Evolutionary conservation across 139 green algal species (phyloP).

Genomic region (Edaphochlamys debaryana): DNA sequence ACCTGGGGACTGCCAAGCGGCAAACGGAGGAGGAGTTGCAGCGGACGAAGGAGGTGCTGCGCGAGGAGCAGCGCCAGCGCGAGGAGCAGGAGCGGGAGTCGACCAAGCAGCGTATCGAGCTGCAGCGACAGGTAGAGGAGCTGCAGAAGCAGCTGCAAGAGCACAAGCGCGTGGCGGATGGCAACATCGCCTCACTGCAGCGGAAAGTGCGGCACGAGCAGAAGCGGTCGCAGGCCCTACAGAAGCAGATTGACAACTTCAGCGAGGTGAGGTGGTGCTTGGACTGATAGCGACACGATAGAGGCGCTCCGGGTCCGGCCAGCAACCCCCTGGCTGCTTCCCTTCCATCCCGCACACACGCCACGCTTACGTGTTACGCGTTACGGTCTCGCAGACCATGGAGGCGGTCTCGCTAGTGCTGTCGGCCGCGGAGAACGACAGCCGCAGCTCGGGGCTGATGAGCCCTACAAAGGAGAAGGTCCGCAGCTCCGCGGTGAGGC

Average conservation of each 20-base stretch:
- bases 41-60: no score
- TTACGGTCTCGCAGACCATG: conserved; percentile 9
- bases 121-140: not conserved
- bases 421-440: conserved; percentile 4
- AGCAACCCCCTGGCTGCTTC: not conserved
- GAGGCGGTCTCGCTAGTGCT: conserved; percentile 18
- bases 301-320: no score
- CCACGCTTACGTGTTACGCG: not conserved
- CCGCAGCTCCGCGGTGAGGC: not conserved
- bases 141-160: no score
- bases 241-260: conserved; percentile 22
- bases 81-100: no score
- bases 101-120: no score
- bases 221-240: not conserved
- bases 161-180: no score
- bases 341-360: no score
- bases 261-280: conserved; percentile 21
- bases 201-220: not conserved
- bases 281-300: no score
- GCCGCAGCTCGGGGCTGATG: not conserved
- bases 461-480: not conserved
- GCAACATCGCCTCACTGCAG: no score
- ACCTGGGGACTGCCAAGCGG: no score
- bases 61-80: no score
- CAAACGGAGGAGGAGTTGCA: no score